A percentile compares a stretch with the other conserved stretches of the same genome.
Conservation (phyloP, 305 asterid genomes). For the Solanum hybrid region DNA sequence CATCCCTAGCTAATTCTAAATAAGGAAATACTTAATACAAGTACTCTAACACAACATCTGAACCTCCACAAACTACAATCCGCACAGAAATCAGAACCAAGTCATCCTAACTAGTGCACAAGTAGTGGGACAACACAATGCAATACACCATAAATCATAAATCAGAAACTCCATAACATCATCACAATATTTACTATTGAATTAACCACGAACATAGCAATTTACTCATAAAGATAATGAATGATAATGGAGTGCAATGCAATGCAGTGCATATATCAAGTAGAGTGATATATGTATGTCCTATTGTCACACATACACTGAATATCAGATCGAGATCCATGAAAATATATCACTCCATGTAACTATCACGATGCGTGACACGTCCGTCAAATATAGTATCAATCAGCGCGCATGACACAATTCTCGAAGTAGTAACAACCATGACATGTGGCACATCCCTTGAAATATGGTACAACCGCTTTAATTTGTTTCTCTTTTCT, state of each 20-base stretch:
- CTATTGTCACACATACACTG: not conserved
- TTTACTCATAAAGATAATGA: not conserved
- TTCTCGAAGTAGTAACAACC: too few species aligned
- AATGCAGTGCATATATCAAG: not conserved
- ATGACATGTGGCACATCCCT: not conserved
- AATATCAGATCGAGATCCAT: not conserved
- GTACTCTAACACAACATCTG: not conserved
- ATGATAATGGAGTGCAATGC: not conserved
- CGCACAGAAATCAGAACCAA: not conserved
- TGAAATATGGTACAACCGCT: too few species aligned
- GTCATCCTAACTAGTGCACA: not conserved
- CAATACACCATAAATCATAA: not conserved
- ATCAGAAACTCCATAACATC: not conserved
- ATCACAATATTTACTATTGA: not conserved
- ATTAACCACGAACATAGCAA: not conserved
- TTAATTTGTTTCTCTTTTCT: not conserved
- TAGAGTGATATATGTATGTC: not conserved
- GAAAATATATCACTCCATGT: not conserved
- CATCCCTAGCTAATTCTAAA: too few species aligned
- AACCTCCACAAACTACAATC: not conserved
- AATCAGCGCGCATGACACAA: too few species aligned
- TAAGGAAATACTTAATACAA: not conserved
- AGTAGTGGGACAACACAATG: not conserved
- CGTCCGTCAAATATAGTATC: not conserved
- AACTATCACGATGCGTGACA: not conserved